Evolutionary conservation across 2,329 filamentous ascomycete species (phyloP), one percentile per base, ranked within the genome.

Genomic region (Diaporthe ampelina): DNA sequence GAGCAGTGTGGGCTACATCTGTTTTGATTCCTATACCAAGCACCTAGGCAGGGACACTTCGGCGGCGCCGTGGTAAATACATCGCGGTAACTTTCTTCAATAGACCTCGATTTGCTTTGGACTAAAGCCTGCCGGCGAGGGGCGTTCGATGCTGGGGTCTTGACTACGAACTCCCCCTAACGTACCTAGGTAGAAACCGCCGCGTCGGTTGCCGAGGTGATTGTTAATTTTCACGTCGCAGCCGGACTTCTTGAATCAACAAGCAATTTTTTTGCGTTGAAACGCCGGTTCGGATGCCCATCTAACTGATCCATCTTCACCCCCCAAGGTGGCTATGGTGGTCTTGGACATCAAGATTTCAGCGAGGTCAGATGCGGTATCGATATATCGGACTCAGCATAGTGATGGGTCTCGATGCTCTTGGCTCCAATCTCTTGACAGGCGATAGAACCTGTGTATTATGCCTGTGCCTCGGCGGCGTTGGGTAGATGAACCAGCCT

Each of bases 391-490:
- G 45, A 67, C 10, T 52, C 63, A 5, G 29, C 29, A 26, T 52
- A n/a, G 63, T 13, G 21, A n/a, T 29, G 45, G 45, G 21, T 37
- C 45, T 37, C 45, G 21, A 24, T 52, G 29, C 45, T 67, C 61
- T 67, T 67, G 45, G 45, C 63, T 52, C 29, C 29, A 50, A 11
- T 37, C 21, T 21, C 4, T 11, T 8, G 7, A 32, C 7, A 26
- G 45, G 45, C 29, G 29, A 67, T 4, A 67, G 21, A n/a, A 50
- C 0, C 32, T 6, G 13, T 37, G 6, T 67, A 4, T 67, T 26
- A 52, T 52, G 45, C 45, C 29, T 52, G 63, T 21, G 24, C 29
- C 63, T 52, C 29, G 29, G 63, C 29, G n/a, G 63, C 63, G 21
- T 67, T 50, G 63, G 19, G 21, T 67, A 67, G 63, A 52, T 67